Base-by-base conservation (phyloP, 306 rosid species). In the Prosopis cineraria region DNA sequence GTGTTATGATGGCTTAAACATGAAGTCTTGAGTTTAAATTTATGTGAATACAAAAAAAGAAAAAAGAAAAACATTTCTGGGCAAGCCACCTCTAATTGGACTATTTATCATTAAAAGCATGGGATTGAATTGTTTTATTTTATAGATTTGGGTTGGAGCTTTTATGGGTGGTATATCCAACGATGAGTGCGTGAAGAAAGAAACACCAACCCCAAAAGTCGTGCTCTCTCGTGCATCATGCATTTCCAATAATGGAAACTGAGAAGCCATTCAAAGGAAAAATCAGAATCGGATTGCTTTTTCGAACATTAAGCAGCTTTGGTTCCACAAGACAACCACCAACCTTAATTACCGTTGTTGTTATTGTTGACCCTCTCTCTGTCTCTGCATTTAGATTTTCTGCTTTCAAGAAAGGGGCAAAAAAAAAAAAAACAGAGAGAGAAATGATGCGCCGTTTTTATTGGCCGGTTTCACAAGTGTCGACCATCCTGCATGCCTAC, bases 181-280 rank as follows among this genome's bases (percentile, higher is more conserved):
- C 30, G 48, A 81, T 39, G 70, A 48, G 79, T 58, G 85, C 75
- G 67, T 73, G 83, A 82, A 34, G 33, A 84, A 85, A 83, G 25
- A 84, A 84, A 82, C 83, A 60, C 44, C 53, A 17, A 71, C 39
- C 34, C 44, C 64, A 71, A 55, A 59, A 33, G 83, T 81, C 75
- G 7, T 81, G 25, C 11, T n/a, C n/a, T n/a, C n/a, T n/a, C 56
- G 5, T 48, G 56, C 25, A 48, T 48, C 1, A 53, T 52, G 59
- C 29, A 20, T 66, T 77, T 77, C 88, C 81, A 47, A 47, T 58
- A 22, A 72, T 74, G 74, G 87, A 85, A 87, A 87, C 79, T 81
- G 82, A 80, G 70, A 82, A 69, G n/a, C 75, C 31, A 7, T 69
- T 53, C 10, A 39, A 39, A 82, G 0, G 11, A 56, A n/a, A n/a